Evolutionary conservation across 1,284 basidiomycete genomes (phyloP).

Genomic region (Athelia sp.): DNA sequence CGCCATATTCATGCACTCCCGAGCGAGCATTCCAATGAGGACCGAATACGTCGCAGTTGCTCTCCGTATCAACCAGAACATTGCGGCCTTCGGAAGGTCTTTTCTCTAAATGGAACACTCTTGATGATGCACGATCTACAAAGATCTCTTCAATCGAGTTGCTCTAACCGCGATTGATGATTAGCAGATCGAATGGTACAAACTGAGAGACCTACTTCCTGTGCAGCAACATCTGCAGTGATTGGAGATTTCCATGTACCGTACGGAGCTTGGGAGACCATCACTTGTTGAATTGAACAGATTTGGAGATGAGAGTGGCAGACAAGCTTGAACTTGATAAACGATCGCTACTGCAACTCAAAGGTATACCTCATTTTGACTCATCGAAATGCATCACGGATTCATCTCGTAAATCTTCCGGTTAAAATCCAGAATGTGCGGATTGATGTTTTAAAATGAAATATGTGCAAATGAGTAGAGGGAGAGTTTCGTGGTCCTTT

Average conservation of each 20-base stretch:
- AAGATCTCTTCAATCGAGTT: conserved; percentile 42
- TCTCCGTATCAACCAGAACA: conserved; percentile 48
- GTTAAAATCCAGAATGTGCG: too few relatives aligned
- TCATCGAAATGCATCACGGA: too few relatives aligned
- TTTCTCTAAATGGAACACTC: conserved; percentile 57
- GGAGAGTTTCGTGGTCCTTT: too few relatives aligned
- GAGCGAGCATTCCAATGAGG: conserved; percentile 51
- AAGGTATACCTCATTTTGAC: too few relatives aligned
- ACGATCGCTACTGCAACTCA: too few relatives aligned
- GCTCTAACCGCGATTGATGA: conserved; percentile 26
- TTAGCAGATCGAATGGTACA: conserved; percentile 11
- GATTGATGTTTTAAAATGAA: too few relatives aligned
- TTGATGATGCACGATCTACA: conserved; percentile 46
- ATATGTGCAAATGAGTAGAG: too few relatives aligned
- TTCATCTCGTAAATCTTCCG: too few relatives aligned
- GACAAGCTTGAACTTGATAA: too few relatives aligned
- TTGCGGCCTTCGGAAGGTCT: conserved; percentile 59
- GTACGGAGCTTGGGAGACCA: conserved; percentile 35
- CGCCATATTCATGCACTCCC: conserved; percentile 58
- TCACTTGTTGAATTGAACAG: too few relatives aligned
- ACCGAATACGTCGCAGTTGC: conserved; percentile 43
- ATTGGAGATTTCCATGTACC: conserved; percentile 62
- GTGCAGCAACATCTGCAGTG: conserved; percentile 45
- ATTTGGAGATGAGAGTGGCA: too few relatives aligned
- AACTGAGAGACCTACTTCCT: conserved; percentile 34